These are phyloP conservation scores for Basipetospora chlamydospora DNA, from an alignment of 2,329 filamentous ascomycete genomes.

Conservation along the genomic window DNA sequence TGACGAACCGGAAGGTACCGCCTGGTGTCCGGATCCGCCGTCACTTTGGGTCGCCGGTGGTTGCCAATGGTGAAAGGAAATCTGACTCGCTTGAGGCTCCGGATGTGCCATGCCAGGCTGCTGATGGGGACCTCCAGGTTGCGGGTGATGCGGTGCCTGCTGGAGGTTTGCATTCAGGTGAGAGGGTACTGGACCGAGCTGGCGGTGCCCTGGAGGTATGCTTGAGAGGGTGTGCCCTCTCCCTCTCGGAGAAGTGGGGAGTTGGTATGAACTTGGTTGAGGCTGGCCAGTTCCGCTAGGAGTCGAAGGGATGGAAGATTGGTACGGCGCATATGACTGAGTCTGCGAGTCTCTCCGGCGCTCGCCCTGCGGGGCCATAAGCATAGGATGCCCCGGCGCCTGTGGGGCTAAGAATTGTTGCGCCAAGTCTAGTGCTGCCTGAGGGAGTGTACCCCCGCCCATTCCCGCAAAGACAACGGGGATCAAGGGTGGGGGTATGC, in stretches of 20 bases:
- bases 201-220: conserved; percentile 15
- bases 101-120: conserved; percentile 38
- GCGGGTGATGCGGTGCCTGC: conserved; percentile 13
- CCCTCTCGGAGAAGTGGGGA: conserved; percentile 27
- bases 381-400: conserved; percentile 25
- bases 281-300: conserved; percentile 2
- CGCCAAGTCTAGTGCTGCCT: conserved; percentile 49
- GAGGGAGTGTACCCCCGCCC: conserved; percentile 46
- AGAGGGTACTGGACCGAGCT: conserved; percentile 21
- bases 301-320: conserved; percentile 26
- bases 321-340: conserved; percentile 21
- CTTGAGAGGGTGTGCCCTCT: conserved; percentile 34
- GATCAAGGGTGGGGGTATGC: conserved; percentile 60
- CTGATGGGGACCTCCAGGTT: background rate
- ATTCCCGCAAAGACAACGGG: conserved; percentile 63
- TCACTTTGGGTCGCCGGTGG: conserved; percentile 55
- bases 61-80: conserved; percentile 90
- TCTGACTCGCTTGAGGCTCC: conserved; percentile 45
- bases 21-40: conserved; percentile 48
- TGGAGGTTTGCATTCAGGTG: conserved; percentile 31
- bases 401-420: conserved; percentile 48
- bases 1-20: conserved; percentile 61
- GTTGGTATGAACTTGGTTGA: background rate
- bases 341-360: conserved; percentile 35
- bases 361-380: conserved; percentile 36